Evolutionary conservation across 2,329 filamentous ascomycete species (phyloP), one percentile per base, ranked within the genome.

Genomic region (Pseudocercospora pini-densiflorae): DNA sequence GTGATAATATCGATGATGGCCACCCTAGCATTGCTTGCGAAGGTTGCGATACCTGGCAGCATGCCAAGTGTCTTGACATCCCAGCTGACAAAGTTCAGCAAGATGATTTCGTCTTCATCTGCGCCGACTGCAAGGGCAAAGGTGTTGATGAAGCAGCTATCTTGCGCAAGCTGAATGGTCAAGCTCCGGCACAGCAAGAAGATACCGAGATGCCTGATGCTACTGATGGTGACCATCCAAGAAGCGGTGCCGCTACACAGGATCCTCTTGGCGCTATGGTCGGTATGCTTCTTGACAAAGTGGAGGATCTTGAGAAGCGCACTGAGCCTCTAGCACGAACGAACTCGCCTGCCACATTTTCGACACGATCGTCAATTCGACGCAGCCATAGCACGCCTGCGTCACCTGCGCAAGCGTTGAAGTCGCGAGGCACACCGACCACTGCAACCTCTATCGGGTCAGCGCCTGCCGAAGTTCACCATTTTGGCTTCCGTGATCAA

Each of bases 181-280:
- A 55, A 23, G 8, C 55, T 3, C 16, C 16, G 2, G 33, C 29
- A 21, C 55, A 43, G 19, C n/a, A 58, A 36, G 55, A 58, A 43
- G 55, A 58, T 16, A 58, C 55, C 6, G 23, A 19, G 9, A 58
- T 58, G 55, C 19, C 55, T 19, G 55, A 58, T 24, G 33, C 55
- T 19, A 23, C 29, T 36, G 55, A 40, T n/a, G n/a, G 19, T 6
- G 55, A 36, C 16, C 31, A 36, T 10, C 33, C 55, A 27, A 16
- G 31, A 9, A 10, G 33, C 55, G 24, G 24, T 9, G 8, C 53
- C 16, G 23, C 1, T 12, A 21, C 53, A 16, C 31, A 36, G 19
- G 55, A 58, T 43, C 55, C 55, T 12, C 55, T 58, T n/a, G 55
- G 55, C 19, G 55, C 55, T 8, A 58, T 58, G 55, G 55, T 58